A percentile compares a stretch with the other conserved stretches of the same genome.
phyloP scores from a whole-genome alignment of 805 yeast species.

The Blastobotrys mokoenaii region DNA sequence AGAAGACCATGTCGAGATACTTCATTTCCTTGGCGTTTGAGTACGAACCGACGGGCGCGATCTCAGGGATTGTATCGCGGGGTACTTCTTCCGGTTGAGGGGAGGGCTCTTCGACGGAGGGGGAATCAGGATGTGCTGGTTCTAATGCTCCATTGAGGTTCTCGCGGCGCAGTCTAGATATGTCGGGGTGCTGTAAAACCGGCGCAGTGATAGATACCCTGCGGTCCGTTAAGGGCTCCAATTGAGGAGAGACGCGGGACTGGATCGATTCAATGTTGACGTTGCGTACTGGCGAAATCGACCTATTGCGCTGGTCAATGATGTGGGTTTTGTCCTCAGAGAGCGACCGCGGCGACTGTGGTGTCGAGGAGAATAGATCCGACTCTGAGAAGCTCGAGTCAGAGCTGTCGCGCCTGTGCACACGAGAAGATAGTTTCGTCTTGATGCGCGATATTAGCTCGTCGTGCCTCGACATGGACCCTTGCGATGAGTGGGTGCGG shows the following conservation, averaged over 20 bases:
- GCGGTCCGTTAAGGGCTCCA: background rate
- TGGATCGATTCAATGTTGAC: slow-evolving; percentile 1
- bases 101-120: too few relatives aligned
- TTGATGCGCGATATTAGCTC: slow-evolving; percentile 19
- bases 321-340: background rate
- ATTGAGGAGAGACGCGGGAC: background rate
- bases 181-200: background rate
- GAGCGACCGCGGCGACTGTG: background rate
- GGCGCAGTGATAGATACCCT: background rate
- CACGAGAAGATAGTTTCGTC: slow-evolving; percentile 12
- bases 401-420: slow-evolving; percentile 11
- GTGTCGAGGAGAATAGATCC: background rate
- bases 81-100: too few relatives aligned
- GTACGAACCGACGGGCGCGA: slow-evolving; percentile 2
- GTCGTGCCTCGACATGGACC: slow-evolving; percentile 5
- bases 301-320: slow-evolving; percentile 2
- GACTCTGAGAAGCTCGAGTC: slow-evolving; percentile 7
- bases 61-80: background rate
- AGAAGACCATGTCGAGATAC: slow-evolving; percentile 14
- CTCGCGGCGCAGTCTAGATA: background rate
- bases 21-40: slow-evolving; percentile 6
- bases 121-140: background rate
- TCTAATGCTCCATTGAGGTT: background rate
- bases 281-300: slow-evolving; percentile 8
- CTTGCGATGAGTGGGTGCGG: background rate